Evolutionary conservation across 306 rosid species (phyloP), one percentile per base, ranked within the genome.

Genomic region (Vigna angularis): DNA sequence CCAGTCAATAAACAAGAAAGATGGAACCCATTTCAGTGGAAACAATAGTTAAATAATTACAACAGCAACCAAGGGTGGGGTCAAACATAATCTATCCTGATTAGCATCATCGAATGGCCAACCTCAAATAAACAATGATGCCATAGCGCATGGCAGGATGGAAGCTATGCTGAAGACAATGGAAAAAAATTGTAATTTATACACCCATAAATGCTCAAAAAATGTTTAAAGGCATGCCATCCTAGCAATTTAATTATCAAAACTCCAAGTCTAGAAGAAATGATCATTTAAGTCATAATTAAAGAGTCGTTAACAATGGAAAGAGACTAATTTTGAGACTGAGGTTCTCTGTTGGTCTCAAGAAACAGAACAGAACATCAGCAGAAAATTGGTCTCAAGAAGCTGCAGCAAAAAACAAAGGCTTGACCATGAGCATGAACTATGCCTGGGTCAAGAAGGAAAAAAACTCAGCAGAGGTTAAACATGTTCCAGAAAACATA

Each of bases 1-100:
- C 70, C 36, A 66, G 61, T 47, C 64, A 56, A 57, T 68, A 66
- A 10, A 58, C 65, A 58, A 47, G 40, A 51, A 74, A 55, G 7
- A 17, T 11, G 72, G 65, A 67, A 72, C 49, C 42, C 28, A 30
- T 80, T 63, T 42, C 28, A 72, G 24, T 1, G 9, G 47, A 26
- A 58, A 72, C 24, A 28, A 63, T 7, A 28, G n/a, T 14, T 1
- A 57, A 73, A 47, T 66, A 16, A 47, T 32, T 70, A 69, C 57
- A 52, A 66, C 67, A 38, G 47, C 49, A 28, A 47, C 66, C 63
- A 66, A 52, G 45, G 55, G 22, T 7, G 13, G 55, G 36, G 48
- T 50, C n/a, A 62, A 38, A 67, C 45, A 74, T 61, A 50, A 59
- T 47, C 40, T 47, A 48, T 32, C 62, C 36, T 4, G 28, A 3